phyloP scores from a whole-genome alignment of 2,329 filamentous ascomycete genomes.

The Aaosphaeria pasadenensis region DNA sequence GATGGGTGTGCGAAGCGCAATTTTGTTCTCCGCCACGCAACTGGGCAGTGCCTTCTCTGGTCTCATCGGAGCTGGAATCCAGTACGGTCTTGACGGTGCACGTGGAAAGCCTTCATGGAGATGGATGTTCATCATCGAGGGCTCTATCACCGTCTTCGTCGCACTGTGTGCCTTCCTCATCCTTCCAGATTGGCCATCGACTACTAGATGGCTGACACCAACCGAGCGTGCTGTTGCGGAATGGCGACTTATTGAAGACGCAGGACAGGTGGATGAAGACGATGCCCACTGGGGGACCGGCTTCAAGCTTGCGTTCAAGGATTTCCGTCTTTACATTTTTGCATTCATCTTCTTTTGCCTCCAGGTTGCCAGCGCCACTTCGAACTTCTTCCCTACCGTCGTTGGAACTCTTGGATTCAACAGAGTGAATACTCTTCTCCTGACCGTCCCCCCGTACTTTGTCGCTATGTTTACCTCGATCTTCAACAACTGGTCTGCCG shows the following conservation, averaged over 20 bases:
- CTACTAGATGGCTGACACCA: slow-evolving; percentile 42
- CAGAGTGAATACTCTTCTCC: slow-evolving; percentile 50
- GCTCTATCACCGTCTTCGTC: slow-evolving; percentile 6
- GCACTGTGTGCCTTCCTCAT: slow-evolving; percentile 38
- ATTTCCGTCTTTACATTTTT: slow-evolving; percentile 53
- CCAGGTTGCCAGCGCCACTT: slow-evolving; percentile 37
- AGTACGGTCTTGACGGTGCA: slow-evolving; percentile 44
- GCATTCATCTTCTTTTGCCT: slow-evolving; percentile 52
- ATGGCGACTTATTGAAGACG: slow-evolving; percentile 6
- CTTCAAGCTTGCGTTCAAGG: slow-evolving; percentile 47
- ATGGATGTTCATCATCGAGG: slow-evolving; percentile 18
- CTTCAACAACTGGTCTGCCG: not conserved
- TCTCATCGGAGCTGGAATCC: slow-evolving; percentile 52
- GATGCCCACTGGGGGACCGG: slow-evolving; percentile 23
- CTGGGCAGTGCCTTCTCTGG: slow-evolving; percentile 50
- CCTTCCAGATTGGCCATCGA: slow-evolving; percentile 49
- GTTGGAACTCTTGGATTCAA: slow-evolving; percentile 57
- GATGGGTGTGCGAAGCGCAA: slow-evolving; percentile 57
- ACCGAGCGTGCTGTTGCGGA: slow-evolving; percentile 33
- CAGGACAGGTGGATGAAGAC: slow-evolving; percentile 5
- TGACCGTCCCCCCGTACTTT: slow-evolving; percentile 58
- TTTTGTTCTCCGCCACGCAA: slow-evolving; percentile 46
- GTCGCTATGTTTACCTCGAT: not conserved
- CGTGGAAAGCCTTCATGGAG: slow-evolving; percentile 29
- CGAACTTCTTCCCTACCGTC: slow-evolving; percentile 63